These are phyloP conservation scores for Vanrija sp. DNA, from an alignment of 1,284 basidiomycete species.

Conservation along the genomic window DNA sequence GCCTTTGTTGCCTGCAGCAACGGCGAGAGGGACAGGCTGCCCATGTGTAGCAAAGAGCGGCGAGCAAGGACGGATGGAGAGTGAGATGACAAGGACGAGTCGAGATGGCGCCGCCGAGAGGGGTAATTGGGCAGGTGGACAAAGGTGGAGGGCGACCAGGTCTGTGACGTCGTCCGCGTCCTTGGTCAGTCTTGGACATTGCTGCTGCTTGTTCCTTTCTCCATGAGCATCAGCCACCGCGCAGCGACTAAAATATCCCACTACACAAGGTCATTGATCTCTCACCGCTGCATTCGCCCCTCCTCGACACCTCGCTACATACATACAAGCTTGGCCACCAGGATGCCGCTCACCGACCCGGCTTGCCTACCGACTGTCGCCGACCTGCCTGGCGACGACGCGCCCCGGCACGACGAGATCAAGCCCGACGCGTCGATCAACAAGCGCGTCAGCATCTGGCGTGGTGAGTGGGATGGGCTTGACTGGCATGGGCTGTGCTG, in stretches of 20 bases:
- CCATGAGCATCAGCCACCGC: too few relatives aligned
- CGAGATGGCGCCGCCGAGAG: too few relatives aligned
- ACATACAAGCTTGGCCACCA: not conserved
- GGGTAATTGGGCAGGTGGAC: too few relatives aligned
- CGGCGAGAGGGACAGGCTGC: constrained; percentile 29
- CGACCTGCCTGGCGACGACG: constrained; percentile 8
- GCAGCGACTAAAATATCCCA: too few relatives aligned
- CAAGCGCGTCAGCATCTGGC: constrained; percentile 35
- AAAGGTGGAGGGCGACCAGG: too few relatives aligned
- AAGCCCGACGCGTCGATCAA: constrained; percentile 22
- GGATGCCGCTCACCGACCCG: constrained; percentile 6
- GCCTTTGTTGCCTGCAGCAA: constrained; percentile 29
- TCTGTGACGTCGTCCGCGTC: too few relatives aligned
- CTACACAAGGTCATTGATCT: not conserved
- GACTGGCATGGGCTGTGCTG: not conserved
- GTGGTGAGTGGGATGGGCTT: constrained; percentile 34
- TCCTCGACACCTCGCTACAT: not conserved
- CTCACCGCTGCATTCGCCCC: not conserved
- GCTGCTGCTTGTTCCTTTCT: too few relatives aligned
- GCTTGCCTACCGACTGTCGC: constrained; percentile 29
- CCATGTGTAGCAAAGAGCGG: constrained; percentile 19
- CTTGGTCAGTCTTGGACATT: too few relatives aligned
- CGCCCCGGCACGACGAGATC: not conserved
- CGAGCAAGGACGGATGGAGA: not conserved
- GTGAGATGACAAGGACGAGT: not conserved